Evolutionary conservation across 257 asterid genomes (phyloP).

Genomic region (Plantago elongata): DNA sequence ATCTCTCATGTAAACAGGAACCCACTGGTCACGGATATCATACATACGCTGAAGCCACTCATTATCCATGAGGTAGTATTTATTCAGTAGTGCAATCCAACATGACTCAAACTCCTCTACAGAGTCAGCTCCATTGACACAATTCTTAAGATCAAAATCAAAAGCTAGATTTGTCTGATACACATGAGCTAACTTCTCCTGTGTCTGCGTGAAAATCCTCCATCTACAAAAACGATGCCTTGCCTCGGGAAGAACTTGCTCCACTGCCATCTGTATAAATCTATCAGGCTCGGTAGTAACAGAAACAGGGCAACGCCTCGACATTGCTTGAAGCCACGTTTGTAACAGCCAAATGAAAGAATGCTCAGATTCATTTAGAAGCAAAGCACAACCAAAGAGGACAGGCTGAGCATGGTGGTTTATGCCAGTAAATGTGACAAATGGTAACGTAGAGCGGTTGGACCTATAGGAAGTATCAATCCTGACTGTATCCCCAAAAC

Average conservation of each 20-base stretch:
- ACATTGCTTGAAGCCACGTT: constrained; percentile 70
- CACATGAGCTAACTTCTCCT: constrained; percentile 49
- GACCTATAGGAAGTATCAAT: constrained; percentile 49
- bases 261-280: constrained; percentile 54
- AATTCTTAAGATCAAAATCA: constrained; percentile 56
- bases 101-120: constrained; percentile 71
- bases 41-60: constrained; percentile 75
- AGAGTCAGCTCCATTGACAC: constrained; percentile 55
- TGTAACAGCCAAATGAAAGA: constrained; percentile 70
- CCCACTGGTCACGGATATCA: constrained; percentile 67
- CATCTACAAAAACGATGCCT: constrained; percentile 63
- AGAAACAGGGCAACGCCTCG: constrained; percentile 54
- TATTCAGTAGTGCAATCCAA: constrained; percentile 51
- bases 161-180: constrained; percentile 48
- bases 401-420: constrained; percentile 86
- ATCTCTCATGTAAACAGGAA: constrained; percentile 59
- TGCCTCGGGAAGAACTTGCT: constrained; percentile 53
- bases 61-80: constrained; percentile 47
- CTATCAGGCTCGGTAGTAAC: constrained; percentile 62
- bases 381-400: constrained; percentile 75
- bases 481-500: constrained; percentile 74
- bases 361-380: constrained; percentile 50
- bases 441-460: constrained; percentile 42
- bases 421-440: constrained; percentile 67
- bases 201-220: constrained; percentile 63